Conservation (phyloP, 78 protist genomes). For the Isochrysis galbana region DNA sequence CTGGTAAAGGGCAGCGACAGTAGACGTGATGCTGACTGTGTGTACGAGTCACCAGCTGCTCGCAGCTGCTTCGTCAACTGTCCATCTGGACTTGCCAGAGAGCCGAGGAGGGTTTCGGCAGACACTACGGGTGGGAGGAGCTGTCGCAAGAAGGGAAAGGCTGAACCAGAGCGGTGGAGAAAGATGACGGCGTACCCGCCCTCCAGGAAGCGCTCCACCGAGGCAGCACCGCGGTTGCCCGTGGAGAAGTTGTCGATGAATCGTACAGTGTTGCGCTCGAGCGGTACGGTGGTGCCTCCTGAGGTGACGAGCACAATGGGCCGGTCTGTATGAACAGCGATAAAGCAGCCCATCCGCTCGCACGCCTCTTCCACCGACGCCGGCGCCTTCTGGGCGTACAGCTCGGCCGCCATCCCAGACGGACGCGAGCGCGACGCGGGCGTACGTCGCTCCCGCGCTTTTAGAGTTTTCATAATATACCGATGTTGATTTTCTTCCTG, state of each 20-base stretch:
- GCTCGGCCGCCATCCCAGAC: too few relatives aligned
- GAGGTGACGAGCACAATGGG: conserved; percentile 48
- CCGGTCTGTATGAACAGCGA: neutral
- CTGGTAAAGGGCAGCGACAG: conserved; percentile 51
- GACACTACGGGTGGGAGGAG: neutral
- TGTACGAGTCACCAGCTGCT: neutral
- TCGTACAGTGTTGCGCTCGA: conserved; percentile 55
- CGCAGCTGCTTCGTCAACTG: neutral
- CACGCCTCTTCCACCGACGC: too few relatives aligned
- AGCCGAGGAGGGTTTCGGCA: too few relatives aligned
- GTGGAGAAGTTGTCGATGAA: conserved; percentile 65
- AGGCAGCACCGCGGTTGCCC: conserved; percentile 66
- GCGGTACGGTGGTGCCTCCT: conserved; percentile 64
- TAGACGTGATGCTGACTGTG: neutral
- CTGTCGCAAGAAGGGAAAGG: conserved; percentile 63
- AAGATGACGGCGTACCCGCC: conserved; percentile 70
- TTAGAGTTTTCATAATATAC: too few relatives aligned
- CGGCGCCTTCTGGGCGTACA: too few relatives aligned
- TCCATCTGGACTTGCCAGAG: neutral
- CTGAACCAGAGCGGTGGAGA: conserved; percentile 56
- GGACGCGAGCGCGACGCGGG: too few relatives aligned
- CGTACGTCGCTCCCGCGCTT: too few relatives aligned
- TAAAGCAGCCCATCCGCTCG: neutral
- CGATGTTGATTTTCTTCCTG: too few relatives aligned
- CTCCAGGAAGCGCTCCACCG: conserved; percentile 38